Conservation (phyloP, 257 asterid genomes). For the Ajuga chamaepitys region DNA sequence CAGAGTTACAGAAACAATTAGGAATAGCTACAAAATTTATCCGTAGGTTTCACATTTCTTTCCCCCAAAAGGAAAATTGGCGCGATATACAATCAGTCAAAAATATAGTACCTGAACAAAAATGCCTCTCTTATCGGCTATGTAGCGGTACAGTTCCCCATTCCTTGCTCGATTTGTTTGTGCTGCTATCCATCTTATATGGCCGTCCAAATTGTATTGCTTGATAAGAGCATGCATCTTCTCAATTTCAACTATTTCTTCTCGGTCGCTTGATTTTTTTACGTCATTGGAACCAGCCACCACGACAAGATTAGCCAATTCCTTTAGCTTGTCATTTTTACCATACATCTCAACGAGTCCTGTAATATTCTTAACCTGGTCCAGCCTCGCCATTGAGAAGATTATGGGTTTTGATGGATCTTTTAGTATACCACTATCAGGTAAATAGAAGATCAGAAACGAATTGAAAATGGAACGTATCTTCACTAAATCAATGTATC, state of each 20-base stretch:
- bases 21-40: neutral
- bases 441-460: neutral
- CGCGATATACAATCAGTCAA: neutral
- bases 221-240: slow-evolving; percentile 82
- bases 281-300: slow-evolving; percentile 84
- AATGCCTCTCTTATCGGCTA: slow-evolving; percentile 88
- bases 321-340: slow-evolving; percentile 59
- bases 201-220: slow-evolving; percentile 62
- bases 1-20: neutral
- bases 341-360: slow-evolving; percentile 89
- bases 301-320: slow-evolving; percentile 77
- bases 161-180: slow-evolving; percentile 83
- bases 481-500: neutral
- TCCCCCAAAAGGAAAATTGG: neutral
- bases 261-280: slow-evolving; percentile 75
- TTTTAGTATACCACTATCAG: slow-evolving; percentile 55
- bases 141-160: slow-evolving; percentile 93
- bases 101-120: slow-evolving; percentile 76
- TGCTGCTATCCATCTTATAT: slow-evolving; percentile 72
- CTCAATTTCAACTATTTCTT: slow-evolving; percentile 86
- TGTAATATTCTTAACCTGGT: slow-evolving; percentile 79
- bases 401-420: slow-evolving; percentile 81
- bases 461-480: neutral
- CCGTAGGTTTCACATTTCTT: neutral
- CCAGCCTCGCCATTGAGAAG: slow-evolving; percentile 99